phyloP scores from a whole-genome alignment of 2,329 filamentous ascomycete genomes.

The Fusarium coffeatum region DNA sequence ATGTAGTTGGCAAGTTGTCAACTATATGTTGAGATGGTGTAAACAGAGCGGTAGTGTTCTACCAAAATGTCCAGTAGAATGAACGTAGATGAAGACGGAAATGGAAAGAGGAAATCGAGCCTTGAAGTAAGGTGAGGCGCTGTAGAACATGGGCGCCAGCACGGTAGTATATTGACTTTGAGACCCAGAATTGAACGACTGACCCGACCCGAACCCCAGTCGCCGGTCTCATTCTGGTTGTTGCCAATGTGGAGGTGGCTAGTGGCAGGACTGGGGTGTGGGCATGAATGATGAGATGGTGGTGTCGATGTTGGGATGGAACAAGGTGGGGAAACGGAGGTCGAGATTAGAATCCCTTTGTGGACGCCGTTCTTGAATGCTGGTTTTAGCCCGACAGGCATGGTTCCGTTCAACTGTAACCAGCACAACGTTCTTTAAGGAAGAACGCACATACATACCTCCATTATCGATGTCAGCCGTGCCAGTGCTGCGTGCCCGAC shows the following conservation, averaged over 20 bases:
- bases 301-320: constrained; percentile 47
- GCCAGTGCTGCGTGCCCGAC: constrained; percentile 39
- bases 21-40: constrained; percentile 20
- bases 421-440: constrained; percentile 23
- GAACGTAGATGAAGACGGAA: constrained; percentile 33
- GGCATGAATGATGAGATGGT: constrained; percentile 47
- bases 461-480: constrained; percentile 18
- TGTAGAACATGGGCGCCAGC: constrained; percentile 37
- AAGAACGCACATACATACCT: constrained; percentile 15
- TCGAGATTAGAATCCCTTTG: constrained; percentile 40
- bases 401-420: constrained; percentile 21
- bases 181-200: constrained; percentile 47
- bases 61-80: constrained; percentile 31
- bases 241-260: constrained; percentile 50
- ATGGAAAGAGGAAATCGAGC: constrained; percentile 43
- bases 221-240: constrained; percentile 46
- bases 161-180: constrained; percentile 41
- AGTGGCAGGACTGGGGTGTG: constrained; percentile 47
- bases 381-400: constrained; percentile 29
- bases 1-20: constrained; percentile 19
- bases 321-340: constrained; percentile 44
- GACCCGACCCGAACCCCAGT: constrained; percentile 47
- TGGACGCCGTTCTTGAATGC: constrained; percentile 39
- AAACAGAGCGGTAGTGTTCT: constrained; percentile 21
- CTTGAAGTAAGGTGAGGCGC: constrained; percentile 44